These are phyloP conservation scores for Pseudocercospora crystallina DNA, from an alignment of 2,329 filamentous ascomycete species.

Conservation along the genomic window DNA sequence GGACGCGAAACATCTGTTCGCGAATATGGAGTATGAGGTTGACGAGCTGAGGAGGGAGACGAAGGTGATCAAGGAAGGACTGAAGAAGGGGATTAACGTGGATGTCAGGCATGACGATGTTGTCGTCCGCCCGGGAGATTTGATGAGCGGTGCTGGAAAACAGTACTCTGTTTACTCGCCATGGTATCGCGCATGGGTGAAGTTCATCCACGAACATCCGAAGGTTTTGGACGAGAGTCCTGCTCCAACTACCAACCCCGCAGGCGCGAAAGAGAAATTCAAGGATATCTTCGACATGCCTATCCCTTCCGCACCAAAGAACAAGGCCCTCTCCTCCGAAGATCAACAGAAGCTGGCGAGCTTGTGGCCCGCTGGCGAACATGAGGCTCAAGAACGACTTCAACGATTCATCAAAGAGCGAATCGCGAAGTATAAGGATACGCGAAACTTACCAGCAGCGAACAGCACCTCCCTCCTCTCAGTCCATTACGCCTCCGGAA, in stretches of 20 bases:
- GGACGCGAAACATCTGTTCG: constrained; percentile 72
- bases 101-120: constrained; percentile 79
- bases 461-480: constrained; percentile 68
- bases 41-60: constrained; percentile 82
- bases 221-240: constrained; percentile 65
- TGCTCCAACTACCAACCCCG: constrained; percentile 57
- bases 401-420: constrained; percentile 66
- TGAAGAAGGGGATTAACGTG: constrained; percentile 65
- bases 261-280: constrained; percentile 49
- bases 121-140: constrained; percentile 70
- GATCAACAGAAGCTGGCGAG: constrained; percentile 58
- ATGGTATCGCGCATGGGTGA: constrained; percentile 77
- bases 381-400: constrained; percentile 65
- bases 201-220: constrained; percentile 67
- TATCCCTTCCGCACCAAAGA: constrained; percentile 63
- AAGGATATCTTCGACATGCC: constrained; percentile 57
- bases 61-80: constrained; percentile 59
- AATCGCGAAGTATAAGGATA: constrained; percentile 61
- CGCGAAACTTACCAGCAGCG: constrained; percentile 65
- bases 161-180: constrained; percentile 84
- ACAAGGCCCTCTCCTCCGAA: constrained; percentile 60
- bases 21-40: constrained; percentile 88
- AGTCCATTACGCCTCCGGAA: constrained; percentile 69
- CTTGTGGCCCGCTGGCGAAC: constrained; percentile 74
- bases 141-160: constrained; percentile 67